Evolutionary conservation across 1,284 basidiomycete genomes (phyloP).

Genomic region (Puccinia horiana): DNA sequence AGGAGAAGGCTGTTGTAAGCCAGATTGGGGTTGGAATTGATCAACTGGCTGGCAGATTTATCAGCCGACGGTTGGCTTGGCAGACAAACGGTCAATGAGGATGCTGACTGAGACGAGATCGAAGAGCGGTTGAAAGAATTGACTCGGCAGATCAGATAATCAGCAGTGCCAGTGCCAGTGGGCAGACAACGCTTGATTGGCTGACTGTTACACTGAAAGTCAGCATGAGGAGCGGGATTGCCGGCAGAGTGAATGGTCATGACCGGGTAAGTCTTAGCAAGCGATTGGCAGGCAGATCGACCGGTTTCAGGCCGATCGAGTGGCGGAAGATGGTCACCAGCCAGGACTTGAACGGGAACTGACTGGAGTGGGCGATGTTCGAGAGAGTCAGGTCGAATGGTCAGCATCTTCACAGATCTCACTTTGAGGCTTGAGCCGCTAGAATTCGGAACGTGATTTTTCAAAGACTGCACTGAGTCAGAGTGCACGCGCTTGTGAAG

Average conservation of each 20-base stretch:
- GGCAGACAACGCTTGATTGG: not conserved
- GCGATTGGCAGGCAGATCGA: conserved; percentile 5
- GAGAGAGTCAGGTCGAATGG: not conserved
- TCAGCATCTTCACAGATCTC: not conserved
- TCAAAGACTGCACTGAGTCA: no score
- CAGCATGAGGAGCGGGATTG: not conserved
- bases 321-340: not conserved
- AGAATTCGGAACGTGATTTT: no score
- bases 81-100: not conserved
- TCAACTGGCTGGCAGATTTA: not conserved
- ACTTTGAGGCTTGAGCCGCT: no score
- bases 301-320: not conserved
- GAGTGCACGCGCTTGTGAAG: no score
- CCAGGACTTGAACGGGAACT: not conserved
- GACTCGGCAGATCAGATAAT: not conserved
- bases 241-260: not conserved
- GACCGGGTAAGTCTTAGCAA: not conserved
- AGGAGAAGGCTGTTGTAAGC: not conserved
- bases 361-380: not conserved
- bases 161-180: not conserved
- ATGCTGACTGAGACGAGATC: not conserved
- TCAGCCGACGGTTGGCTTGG: not conserved
- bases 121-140: not conserved
- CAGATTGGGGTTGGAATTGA: not conserved
- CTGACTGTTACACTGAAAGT: not conserved